Conservation (phyloP, 2,329 filamentous ascomycete species). For the Diaporthe eres region DNA sequence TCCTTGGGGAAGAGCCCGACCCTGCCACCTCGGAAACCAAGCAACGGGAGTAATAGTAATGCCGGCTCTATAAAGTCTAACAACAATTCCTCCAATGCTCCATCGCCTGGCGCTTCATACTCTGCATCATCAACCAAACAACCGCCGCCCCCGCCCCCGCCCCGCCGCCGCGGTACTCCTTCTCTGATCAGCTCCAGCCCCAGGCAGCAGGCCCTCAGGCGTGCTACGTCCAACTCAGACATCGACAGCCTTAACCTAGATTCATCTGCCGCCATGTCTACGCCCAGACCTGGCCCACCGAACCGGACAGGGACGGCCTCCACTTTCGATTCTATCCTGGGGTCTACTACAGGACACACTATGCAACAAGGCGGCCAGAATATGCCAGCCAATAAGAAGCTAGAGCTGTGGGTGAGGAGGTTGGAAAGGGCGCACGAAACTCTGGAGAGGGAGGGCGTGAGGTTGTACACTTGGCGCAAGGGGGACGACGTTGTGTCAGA, state of each 20-base stretch:
- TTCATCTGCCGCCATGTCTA: constrained; percentile 45
- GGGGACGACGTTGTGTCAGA: constrained; percentile 79
- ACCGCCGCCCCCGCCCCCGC: constrained; percentile 62
- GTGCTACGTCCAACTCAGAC: constrained; percentile 55
- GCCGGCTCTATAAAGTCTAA: constrained; percentile 39
- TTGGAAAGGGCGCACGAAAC: constrained; percentile 74
- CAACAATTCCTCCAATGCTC: constrained; percentile 26
- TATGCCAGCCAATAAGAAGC: constrained; percentile 71
- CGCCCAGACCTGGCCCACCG: constrained; percentile 38
- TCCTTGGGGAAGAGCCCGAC: constrained; percentile 45
- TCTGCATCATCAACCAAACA: constrained; percentile 40
- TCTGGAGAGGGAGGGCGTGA: constrained; percentile 75
- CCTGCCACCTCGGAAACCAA: constrained; percentile 28
- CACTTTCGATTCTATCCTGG: constrained; percentile 40
- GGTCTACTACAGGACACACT: constrained; percentile 44
- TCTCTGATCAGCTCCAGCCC: constrained; percentile 53
- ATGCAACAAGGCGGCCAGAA: constrained; percentile 41
- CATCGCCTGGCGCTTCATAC: constrained; percentile 31
- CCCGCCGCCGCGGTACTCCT: constrained; percentile 60
- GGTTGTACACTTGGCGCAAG: constrained; percentile 79
- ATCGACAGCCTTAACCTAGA: constrained; percentile 53
- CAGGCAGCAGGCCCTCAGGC: constrained; percentile 49
- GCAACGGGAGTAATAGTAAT: constrained; percentile 41
- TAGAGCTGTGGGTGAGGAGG: constrained; percentile 79
- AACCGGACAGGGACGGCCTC: constrained; percentile 36